These are phyloP conservation scores for Cunninghamia lanceolata DNA, from an alignment of 75 land plant genomes.

Conservation along the genomic window DNA sequence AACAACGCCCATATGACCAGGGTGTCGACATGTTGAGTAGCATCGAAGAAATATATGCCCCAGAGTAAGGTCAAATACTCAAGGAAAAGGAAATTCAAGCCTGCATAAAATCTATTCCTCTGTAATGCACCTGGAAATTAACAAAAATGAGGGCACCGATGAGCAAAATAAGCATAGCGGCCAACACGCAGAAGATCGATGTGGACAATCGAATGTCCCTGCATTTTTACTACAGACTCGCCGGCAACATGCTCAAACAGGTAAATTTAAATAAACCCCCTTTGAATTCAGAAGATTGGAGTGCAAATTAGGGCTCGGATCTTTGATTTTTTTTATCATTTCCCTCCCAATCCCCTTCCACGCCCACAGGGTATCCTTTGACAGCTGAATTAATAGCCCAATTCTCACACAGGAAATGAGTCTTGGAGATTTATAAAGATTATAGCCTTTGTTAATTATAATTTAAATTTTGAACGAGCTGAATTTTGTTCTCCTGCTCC, in stretches of 20 bases:
- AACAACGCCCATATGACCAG: background rate
- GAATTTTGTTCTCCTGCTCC: too few relatives aligned
- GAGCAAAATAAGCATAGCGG: conserved; percentile 57
- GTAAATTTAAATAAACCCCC: conserved; percentile 14
- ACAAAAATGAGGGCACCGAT: conserved; percentile 27
- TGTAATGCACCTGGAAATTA: background rate
- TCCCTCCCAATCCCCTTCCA: too few relatives aligned
- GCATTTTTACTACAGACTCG: conserved; percentile 71
- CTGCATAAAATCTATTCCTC: background rate
- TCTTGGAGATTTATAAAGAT: background rate
- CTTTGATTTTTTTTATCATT: too few relatives aligned
- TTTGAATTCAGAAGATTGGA: background rate
- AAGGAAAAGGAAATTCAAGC: background rate
- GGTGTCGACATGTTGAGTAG: background rate
- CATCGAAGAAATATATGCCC: background rate
- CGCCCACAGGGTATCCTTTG: background rate
- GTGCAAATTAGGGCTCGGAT: too few relatives aligned
- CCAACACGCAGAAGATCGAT: conserved; percentile 58
- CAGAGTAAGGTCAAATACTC: background rate
- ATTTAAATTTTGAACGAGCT: background rate
- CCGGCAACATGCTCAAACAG: conserved; percentile 83
- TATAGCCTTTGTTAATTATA: background rate
- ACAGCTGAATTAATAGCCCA: background rate
- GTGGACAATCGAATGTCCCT: conserved; percentile 83
- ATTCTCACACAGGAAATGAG: background rate